Base-by-base conservation (phyloP, 2,329 filamentous ascomycete species). In the Grosmannia penicillata region DNA sequence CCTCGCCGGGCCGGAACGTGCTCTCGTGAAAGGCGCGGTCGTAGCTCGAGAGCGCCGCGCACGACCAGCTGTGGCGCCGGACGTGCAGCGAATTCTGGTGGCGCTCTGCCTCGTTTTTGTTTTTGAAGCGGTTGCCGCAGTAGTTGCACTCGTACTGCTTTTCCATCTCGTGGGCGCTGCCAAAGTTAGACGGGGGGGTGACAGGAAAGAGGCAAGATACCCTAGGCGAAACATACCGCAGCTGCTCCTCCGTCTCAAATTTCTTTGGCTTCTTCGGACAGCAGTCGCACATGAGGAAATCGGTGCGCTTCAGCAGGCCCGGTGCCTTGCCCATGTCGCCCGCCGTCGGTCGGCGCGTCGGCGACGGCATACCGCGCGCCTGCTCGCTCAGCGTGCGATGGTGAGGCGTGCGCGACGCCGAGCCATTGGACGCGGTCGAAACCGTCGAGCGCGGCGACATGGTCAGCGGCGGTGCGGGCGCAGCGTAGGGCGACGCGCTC, bases 221-320 rank as follows among this genome's bases (percentile, higher is more conserved):
- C n/a, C 9, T 14, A 17, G 6, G 9, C 6, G 14, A 21, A 26
- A 63, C 77, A 61, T 74, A 94, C 87, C 76, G 76, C 40, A 96
- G 65, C 48, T 94, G 84, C 46, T 89, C 81, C 45, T 75, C 68
- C 5, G 75, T 83, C 48, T 93, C 84, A 51, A 95, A 95, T 53
- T 93, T 93, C 59, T 93, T 94, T 2, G 87, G 87, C 60, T 95
- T 95, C 60, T 95, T 95, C 0, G 86, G 87, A 59, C 87, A 96
- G 57, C 89, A 96, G 52, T 94, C 85, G 60, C 87, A 96, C 60
- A 94, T 72, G 46, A 62, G 65, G 32, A 68, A 67, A 1, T 45
- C 45, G 2, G 44, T 45, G 7, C 60, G 66, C 41, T 70, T 66
- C 21, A 72, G 56, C n/a, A 64, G 55, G 4, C 57, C 53, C 26